phyloP scores from a whole-genome alignment of 495 filamentous ascomycete species.

The Friedmanniomyces endolithicus region DNA sequence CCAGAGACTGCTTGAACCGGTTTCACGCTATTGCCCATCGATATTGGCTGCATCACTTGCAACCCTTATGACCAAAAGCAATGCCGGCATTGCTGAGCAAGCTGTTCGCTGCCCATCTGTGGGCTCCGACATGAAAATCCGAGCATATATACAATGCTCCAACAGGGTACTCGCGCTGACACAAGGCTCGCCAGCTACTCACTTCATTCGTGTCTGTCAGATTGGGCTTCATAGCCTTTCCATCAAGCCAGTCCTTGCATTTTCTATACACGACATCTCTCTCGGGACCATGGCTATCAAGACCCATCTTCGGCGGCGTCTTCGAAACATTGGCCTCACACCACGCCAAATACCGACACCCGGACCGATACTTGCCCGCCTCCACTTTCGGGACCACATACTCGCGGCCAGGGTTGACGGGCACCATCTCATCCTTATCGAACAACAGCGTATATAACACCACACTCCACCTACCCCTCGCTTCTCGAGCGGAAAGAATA shows the following conservation, averaged over 20 bases:
- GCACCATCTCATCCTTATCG: conserved; percentile 1
- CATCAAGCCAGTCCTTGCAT: not conserved
- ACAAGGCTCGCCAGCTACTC: not conserved
- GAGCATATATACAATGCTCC: too few relatives aligned
- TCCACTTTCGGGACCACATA: not conserved
- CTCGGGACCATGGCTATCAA: not conserved
- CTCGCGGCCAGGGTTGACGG: not conserved
- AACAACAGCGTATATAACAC: not conserved
- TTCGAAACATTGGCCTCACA: not conserved
- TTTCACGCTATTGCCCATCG: too few relatives aligned
- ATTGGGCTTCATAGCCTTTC: not conserved
- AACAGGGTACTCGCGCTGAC: not conserved
- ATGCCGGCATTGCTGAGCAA: too few relatives aligned
- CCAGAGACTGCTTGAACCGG: too few relatives aligned
- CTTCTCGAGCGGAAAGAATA: conserved; percentile 1
- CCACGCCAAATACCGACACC: not conserved
- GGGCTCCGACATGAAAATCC: too few relatives aligned
- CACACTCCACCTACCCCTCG: not conserved
- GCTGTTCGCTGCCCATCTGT: too few relatives aligned
- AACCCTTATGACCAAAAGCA: too few relatives aligned
- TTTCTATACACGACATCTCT: not conserved
- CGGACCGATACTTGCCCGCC: not conserved
- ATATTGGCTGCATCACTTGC: too few relatives aligned
- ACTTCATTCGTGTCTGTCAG: not conserved
- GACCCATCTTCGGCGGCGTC: conserved; percentile 1